Evolutionary conservation across 2,329 filamentous ascomycete species (phyloP), one percentile per base, ranked within the genome.

Genomic region (Fusarium liriodendri): DNA sequence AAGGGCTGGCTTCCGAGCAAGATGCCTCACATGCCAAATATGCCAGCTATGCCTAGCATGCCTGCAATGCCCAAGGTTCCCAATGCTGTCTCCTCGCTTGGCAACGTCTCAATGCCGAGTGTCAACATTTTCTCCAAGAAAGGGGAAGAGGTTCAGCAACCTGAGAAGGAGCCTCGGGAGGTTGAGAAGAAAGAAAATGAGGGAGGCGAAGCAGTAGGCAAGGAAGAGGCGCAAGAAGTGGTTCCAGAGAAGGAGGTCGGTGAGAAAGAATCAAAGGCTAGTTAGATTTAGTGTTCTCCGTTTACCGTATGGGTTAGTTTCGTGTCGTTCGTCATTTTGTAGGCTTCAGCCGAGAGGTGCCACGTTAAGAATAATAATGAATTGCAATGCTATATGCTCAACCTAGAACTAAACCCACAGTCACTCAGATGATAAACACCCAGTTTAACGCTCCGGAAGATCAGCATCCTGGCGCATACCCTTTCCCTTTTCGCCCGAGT

Each of bases 1-100:
- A 84, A 82, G 62, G 84, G 84, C 0, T 88, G 85, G 77, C 80
- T 86, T 52, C 87, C 87, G 5, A 81, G 80, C 61, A 87, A 83
- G 73, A 80, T 83, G 65, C 82, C 82, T 2, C 76, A 70, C 22
- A 82, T 84, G 72, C 82, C 83, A 11, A 70, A 50, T 5, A 72
- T 84, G 25, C 82, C 83, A 2, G 70, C 62, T 5, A 80, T 81
- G 72, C 78, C 80, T 4, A 66, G 25, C 20, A 76, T 84, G 58
- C 82, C 82, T 2, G 68, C 52, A 1, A 79, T 81, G 70, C 79
- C 80, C 16, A 77, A 73, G 52, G 77, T 82, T 1, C 75, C 75
- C 1, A 55, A 62, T 69, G 76, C 80, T 0, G 78, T 82, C 1
- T 82, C 80, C 0, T 80, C 80, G 0, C 52, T 82, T 1, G 78